Percentiles rank a stretch among this genome's conserved stretches.
Evolutionary conservation across 2,329 filamentous ascomycete species (phyloP).

Genomic region (Botrytis tulipae): DNA sequence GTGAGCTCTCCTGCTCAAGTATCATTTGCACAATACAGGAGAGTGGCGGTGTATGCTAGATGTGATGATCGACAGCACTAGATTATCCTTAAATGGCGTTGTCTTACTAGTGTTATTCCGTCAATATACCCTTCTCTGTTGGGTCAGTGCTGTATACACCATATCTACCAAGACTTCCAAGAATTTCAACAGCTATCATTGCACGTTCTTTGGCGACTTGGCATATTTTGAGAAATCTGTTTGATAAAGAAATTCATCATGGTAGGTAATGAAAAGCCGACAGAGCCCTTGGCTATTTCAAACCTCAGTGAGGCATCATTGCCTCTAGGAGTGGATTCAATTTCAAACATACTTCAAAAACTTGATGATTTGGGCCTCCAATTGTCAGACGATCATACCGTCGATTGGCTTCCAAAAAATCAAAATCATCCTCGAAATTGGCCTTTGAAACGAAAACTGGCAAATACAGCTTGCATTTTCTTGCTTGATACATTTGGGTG

Average conservation of each 20-base stretch:
- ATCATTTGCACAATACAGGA: neutral
- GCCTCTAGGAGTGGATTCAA: neutral
- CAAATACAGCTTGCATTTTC: constrained; percentile 10
- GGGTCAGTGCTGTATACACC: neutral
- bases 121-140: neutral
- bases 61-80: constrained; percentile 3
- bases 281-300: neutral
- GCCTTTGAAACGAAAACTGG: constrained; percentile 2
- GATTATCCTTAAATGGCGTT: neutral
- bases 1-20: neutral
- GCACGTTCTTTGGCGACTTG: neutral
- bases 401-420: constrained; percentile 14
- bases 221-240: neutral
- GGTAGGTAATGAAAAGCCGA: neutral
- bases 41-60: neutral
- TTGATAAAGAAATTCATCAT: neutral
- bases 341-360: neutral
- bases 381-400: neutral
- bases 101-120: neutral
- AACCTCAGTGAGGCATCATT: neutral
- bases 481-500: constrained; percentile 15
- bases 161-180: neutral
- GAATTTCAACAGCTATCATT: neutral
- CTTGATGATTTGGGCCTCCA: constrained; percentile 1
- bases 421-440: constrained; percentile 12